Percentiles rank a stretch among this genome's conserved stretches.
Evolutionary conservation across 192 early-diverging fungal genomes (phyloP).

Genomic region (Coemansia sp.): DNA sequence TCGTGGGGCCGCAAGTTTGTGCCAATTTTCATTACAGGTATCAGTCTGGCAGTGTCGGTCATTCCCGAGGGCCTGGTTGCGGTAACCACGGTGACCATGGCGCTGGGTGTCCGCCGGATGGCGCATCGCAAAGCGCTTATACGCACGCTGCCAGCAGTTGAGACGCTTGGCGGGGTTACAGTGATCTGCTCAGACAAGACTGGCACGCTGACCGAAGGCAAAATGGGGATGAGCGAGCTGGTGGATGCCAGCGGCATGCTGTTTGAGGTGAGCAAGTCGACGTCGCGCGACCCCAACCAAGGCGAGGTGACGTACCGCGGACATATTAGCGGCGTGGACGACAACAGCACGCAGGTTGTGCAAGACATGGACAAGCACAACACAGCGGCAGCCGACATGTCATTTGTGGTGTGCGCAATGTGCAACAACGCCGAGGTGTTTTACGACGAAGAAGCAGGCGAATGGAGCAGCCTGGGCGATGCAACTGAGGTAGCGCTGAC

Average conservation of each 20-base stretch:
- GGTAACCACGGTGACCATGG: constrained; percentile 97
- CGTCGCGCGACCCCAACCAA: constrained; percentile 58
- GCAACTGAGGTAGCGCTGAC: constrained; percentile 94
- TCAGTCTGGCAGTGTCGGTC: constrained; percentile 92
- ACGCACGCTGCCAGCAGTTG: constrained; percentile 87
- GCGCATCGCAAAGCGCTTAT: constrained; percentile 86
- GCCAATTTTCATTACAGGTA: constrained; percentile 79
- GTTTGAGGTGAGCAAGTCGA: constrained; percentile 62
- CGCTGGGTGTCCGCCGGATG: constrained; percentile 94
- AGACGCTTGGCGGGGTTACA: constrained; percentile 93
- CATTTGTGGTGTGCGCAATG: constrained; percentile 73
- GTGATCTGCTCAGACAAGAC: constrained; percentile 98
- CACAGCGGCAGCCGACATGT: constrained; percentile 69
- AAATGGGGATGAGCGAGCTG: constrained; percentile 87
- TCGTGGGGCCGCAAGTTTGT: constrained; percentile 65
- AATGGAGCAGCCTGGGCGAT: constrained; percentile 82
- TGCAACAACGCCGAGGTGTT: constrained; percentile 86
- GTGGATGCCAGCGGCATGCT: constrained; percentile 41
- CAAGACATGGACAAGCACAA: constrained; percentile 54
- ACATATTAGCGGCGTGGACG: constrained; percentile 52
- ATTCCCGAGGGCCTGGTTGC: constrained; percentile 98
- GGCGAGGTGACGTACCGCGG: constrained; percentile 70
- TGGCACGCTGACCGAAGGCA: constrained; percentile 96
- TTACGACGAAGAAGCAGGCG: constrained; percentile 53
- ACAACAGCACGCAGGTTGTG: constrained; percentile 30